Evolutionary conservation across 2,329 filamentous ascomycete species (phyloP).

Genomic region (Nemania bipapillata): DNA sequence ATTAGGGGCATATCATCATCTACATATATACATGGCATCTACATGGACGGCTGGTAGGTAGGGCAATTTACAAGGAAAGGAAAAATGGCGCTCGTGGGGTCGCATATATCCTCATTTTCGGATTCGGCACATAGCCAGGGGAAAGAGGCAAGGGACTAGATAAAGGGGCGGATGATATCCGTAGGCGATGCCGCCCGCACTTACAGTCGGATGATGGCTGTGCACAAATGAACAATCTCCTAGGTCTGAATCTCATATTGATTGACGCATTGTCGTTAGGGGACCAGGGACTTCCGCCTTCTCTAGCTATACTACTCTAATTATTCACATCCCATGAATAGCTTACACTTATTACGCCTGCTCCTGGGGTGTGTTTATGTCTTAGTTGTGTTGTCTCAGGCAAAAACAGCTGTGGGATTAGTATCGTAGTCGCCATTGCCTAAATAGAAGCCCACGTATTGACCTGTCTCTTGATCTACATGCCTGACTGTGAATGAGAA

Average conservation of each 20-base stretch:
- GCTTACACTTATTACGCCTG: too few species aligned
- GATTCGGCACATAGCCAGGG: slow-evolving; percentile 14
- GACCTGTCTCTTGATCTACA: not conserved
- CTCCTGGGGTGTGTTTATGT: too few species aligned
- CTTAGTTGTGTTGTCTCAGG: not conserved
- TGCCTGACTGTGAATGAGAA: too few species aligned
- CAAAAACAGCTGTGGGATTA: not conserved
- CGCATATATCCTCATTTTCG: slow-evolving; percentile 26
- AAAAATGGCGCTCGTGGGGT: slow-evolving; percentile 32
- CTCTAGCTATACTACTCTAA: not conserved
- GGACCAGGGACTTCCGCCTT: not conserved
- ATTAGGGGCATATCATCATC: slow-evolving; percentile 23
- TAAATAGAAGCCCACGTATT: not conserved
- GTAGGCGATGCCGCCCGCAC: not conserved
- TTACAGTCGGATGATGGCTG: slow-evolving; percentile 11
- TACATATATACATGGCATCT: slow-evolving; percentile 33
- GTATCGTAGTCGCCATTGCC: not conserved
- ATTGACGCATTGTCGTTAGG: not conserved
- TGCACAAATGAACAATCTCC: not conserved
- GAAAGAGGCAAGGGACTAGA: not conserved
- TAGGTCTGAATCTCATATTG: not conserved
- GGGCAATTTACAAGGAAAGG: slow-evolving; percentile 31
- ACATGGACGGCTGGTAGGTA: slow-evolving; percentile 29
- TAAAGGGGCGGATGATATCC: slow-evolving; percentile 4
- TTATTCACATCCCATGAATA: too few species aligned